A percentile compares a stretch with the other conserved stretches of the same genome.
Evolutionary conservation across 169 alveolate genomes (phyloP).

Genomic region (Plasmodium ovale): DNA sequence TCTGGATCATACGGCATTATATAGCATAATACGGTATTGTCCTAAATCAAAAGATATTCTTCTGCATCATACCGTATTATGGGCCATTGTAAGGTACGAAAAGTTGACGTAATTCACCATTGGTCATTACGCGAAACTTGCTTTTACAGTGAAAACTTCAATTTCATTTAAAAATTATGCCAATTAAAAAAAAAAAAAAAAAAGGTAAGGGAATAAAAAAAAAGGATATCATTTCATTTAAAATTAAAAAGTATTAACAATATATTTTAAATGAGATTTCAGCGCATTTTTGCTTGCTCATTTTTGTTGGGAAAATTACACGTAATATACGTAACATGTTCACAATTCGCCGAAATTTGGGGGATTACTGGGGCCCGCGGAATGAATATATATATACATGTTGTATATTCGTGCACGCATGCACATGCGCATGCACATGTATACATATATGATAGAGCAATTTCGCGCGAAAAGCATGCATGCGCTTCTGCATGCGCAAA

Average conservation of each 20-base stretch:
- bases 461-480: not conserved
- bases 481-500: not conserved
- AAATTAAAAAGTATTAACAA: conserved; percentile 29
- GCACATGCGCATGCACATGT: not conserved
- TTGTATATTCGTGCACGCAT: not conserved
- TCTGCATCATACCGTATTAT: too few relatives aligned
- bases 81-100: too few relatives aligned
- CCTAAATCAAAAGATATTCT: too few relatives aligned
- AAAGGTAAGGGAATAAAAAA: conserved; percentile 4
- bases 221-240: not conserved
- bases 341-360: too few relatives aligned
- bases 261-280: not conserved
- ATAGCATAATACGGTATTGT: too few relatives aligned
- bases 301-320: too few relatives aligned
- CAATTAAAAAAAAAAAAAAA: conserved; percentile 16
- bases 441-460: not conserved
- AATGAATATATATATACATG: not conserved
- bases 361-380: not conserved
- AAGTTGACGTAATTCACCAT: too few relatives aligned
- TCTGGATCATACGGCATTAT: too few relatives aligned
- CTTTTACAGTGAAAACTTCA: not conserved
- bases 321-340: too few relatives aligned
- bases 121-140: too few relatives aligned
- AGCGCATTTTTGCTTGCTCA: not conserved
- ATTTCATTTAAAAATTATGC: conserved; percentile 1